These are phyloP conservation scores for Cavenderia fasciculata DNA, from an alignment of 78 protist genomes.

Conservation along the genomic window DNA sequence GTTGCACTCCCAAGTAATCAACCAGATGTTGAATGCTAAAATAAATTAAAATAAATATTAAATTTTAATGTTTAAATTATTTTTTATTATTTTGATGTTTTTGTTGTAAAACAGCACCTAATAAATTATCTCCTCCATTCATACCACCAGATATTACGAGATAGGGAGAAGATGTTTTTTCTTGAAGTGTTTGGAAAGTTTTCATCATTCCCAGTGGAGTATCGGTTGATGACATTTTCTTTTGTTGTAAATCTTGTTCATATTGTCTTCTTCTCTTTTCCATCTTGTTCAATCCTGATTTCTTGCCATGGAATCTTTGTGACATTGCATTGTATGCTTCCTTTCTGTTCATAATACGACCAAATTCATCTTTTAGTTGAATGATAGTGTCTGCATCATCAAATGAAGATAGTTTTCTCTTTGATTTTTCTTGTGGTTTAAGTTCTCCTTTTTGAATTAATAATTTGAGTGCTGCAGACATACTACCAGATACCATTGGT, in stretches of 20 bases:
- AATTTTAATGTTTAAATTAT: neutral
- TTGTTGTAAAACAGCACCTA: neutral
- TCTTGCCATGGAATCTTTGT: constrained; percentile 59
- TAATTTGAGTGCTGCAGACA: constrained; percentile 63
- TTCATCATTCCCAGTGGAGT: constrained; percentile 32
- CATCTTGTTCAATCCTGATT: constrained; percentile 44
- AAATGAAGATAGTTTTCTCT: constrained; percentile 31
- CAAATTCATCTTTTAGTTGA: constrained; percentile 63
- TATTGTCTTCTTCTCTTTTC: constrained; percentile 25
- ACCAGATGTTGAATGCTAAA: constrained; percentile 69
- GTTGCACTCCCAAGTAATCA: constrained; percentile 32
- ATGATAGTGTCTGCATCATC: constrained; percentile 41
- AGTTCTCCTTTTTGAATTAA: constrained; percentile 56
- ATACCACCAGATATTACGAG: constrained; percentile 27
- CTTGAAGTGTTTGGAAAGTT: constrained; percentile 40
- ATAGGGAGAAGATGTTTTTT: constrained; percentile 18
- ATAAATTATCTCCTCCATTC: neutral
- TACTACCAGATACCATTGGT: constrained; percentile 58
- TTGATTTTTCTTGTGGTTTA: neutral
- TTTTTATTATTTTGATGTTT: neutral
- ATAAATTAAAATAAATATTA: neutral
- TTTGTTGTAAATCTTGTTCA: constrained; percentile 34
- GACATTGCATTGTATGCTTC: constrained; percentile 31
- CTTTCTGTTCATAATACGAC: constrained; percentile 27
- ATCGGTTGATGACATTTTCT: constrained; percentile 49